Percentiles rank a stretch among this genome's conserved stretches.
These are phyloP conservation scores for Lentinus brumalis DNA, from an alignment of 768 basidiomycete genomes.

Conservation along the genomic window DNA sequence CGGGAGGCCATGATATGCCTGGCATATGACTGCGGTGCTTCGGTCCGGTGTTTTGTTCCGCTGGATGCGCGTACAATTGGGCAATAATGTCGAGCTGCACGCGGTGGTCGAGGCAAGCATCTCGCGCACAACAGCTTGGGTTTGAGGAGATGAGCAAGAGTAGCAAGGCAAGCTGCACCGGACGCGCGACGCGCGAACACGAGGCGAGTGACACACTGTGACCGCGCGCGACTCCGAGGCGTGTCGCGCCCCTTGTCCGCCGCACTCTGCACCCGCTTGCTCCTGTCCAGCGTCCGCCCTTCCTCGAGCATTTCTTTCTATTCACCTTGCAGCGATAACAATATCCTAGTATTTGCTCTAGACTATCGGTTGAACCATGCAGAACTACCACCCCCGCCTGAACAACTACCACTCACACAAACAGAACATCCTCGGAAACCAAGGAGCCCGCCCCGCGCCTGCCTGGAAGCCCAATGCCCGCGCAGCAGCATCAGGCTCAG, in stretches of 20 bases:
- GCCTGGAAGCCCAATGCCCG: slow-evolving; percentile 54
- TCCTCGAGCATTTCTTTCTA: neutral
- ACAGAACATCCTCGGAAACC: slow-evolving; percentile 57
- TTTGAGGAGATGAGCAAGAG: too few species aligned
- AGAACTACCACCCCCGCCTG: slow-evolving; percentile 36
- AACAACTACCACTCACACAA: slow-evolving; percentile 57
- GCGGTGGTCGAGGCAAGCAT: too few species aligned
- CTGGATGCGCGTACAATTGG: too few species aligned
- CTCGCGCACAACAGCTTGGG: too few species aligned
- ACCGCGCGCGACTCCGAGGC: too few species aligned
- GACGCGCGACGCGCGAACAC: too few species aligned
- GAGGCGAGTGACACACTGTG: too few species aligned
- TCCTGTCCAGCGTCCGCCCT: neutral
- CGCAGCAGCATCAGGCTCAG: slow-evolving; percentile 10
- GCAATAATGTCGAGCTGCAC: too few species aligned
- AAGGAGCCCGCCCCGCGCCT: slow-evolving; percentile 55
- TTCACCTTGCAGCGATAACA: too few species aligned
- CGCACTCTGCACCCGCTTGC: neutral
- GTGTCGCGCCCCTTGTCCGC: too few species aligned
- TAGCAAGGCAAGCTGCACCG: too few species aligned
- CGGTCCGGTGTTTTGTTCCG: too few species aligned
- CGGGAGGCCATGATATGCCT: neutral
- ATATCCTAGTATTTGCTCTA: neutral
- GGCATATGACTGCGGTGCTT: slow-evolving; percentile 1
- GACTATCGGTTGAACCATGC: slow-evolving; percentile 4